Evolutionary conservation across 2,329 filamentous ascomycete genomes (phyloP), one percentile per base, ranked within the genome.

Genomic region (Lomentospora prolificans): DNA sequence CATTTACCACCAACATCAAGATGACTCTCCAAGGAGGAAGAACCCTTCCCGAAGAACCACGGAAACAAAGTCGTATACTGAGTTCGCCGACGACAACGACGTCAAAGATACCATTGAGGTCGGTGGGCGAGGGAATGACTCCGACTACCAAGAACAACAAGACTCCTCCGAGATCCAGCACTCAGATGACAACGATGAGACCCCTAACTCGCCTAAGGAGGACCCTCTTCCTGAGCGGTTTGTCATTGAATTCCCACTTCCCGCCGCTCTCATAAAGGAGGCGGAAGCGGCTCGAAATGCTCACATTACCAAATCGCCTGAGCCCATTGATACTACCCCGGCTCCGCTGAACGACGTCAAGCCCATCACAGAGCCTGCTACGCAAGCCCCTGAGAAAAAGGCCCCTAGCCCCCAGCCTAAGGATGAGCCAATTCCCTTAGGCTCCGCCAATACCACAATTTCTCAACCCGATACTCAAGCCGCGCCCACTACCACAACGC

Each of bases 81-180:
- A 73, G 53, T 65, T 66, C 27, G 61, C 61, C 3, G 72, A 76
- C 53, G 72, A 76, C 57, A 75, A 75, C 27, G 74, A 79, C 46
- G 75, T 81, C 27, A 74, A 79, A 63, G 79, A 82, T 62, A 81
- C 78, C 12, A 82, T 82, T 58, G 75, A 81, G 61, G 79, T 81
- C 51, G 76, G 77, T 50, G 74, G 75, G 41, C 53, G 53, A 19
- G n/a, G n/a, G 10, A 46, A 46, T 24, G 48, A 51, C 4, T 31
- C 48, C 24, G 48, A 51, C 19, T 46, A 46, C 17, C n/a, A 46
- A 2, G 41, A 46, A 24, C 19, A 46, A 24, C 19, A 33, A 7
- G 30, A 33, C 6, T 33, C 30, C 7, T 12, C 30, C 30, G 30
- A 33, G 30, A 12, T 12, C 30, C 30, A 12, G 6, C 30, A 33